These are phyloP conservation scores for Tetrahymena malaccensis DNA, from an alignment of 73 alveolate genomes.

Conservation along the genomic window DNA sequence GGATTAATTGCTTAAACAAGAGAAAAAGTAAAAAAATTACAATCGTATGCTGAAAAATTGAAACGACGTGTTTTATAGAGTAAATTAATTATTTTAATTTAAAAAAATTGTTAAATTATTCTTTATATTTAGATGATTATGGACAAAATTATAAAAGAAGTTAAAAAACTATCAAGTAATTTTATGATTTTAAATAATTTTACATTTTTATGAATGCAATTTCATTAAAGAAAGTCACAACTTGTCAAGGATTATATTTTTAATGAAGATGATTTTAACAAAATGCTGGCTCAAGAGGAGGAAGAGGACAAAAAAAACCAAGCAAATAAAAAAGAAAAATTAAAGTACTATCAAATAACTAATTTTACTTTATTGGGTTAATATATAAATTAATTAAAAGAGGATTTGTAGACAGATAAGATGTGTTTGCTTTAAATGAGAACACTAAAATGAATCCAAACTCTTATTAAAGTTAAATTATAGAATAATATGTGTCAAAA, in stretches of 20 bases:
- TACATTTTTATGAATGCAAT: neutral
- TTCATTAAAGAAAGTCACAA: neutral
- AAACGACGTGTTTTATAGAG: neutral
- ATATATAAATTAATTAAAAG: neutral
- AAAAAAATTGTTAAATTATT: neutral
- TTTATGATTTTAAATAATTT: neutral
- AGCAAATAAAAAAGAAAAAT: neutral
- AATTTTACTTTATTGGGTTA: neutral
- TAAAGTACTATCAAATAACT: neutral
- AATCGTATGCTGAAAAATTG: neutral
- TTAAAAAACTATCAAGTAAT: neutral
- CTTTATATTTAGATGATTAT: neutral
- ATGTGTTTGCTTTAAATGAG: neutral
- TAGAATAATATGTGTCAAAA: neutral
- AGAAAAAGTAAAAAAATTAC: neutral
- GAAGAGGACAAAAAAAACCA: neutral
- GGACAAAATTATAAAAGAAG: neutral
- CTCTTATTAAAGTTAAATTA: neutral
- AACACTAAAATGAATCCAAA: neutral
- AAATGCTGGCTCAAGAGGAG: neutral
- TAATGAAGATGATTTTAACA: neutral
- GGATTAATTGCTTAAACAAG: neutral
- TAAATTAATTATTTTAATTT: neutral
- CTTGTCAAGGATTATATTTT: neutral
- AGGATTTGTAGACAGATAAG: neutral